Evolutionary conservation across 164 flowering plant genomes (phyloP), one percentile per base, ranked within the genome.

Genomic region (Stephania yunnanensis): DNA sequence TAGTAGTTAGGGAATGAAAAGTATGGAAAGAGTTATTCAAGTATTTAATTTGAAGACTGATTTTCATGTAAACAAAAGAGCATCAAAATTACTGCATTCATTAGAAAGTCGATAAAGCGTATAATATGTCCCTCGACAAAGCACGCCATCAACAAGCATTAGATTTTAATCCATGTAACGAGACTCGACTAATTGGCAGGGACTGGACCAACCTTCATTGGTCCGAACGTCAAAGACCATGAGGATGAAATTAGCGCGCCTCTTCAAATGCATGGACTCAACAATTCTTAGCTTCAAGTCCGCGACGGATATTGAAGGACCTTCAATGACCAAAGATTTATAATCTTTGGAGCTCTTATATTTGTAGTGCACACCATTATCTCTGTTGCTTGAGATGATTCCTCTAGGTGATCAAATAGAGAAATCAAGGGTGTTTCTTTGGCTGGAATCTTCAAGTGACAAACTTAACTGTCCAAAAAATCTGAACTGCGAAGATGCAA

Each of bases 321-420:
- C 97, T 70, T 91, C 98, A 77, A 94, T 89, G 1, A 90, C 78
- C 83, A 94, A 82, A 11, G 98, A 89, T 84, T 91, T 95, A 80
- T 82, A 94, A 88, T 92, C 99, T 89, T 88, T 96, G 65, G 99
- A 97, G 91, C 99, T 96, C 89, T 94, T 96, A 82, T 94, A 96
- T 85, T 96, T 94, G 84, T 89, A 96, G 85, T 94, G 89, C 65
- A 96, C 94, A 97, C 95, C 99, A 94, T 85, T 76, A 75, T 71
- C 70, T 79, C 75, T 79, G 73, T 72, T 53, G 72, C 52, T n/a
- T n/a, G n/a, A n/a, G 73, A 30, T 46, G 9, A 36, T 36, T 36
- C 42, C 42, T 36, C 42, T 36, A 36, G 42, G 42, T 36, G 42
- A 36, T 36, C 42, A 36, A 36, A 36, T 36, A 36, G 3, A 36